phyloP scores from a whole-genome alignment of 306 rosid species.

The Macrotyloma uniflorum region DNA sequence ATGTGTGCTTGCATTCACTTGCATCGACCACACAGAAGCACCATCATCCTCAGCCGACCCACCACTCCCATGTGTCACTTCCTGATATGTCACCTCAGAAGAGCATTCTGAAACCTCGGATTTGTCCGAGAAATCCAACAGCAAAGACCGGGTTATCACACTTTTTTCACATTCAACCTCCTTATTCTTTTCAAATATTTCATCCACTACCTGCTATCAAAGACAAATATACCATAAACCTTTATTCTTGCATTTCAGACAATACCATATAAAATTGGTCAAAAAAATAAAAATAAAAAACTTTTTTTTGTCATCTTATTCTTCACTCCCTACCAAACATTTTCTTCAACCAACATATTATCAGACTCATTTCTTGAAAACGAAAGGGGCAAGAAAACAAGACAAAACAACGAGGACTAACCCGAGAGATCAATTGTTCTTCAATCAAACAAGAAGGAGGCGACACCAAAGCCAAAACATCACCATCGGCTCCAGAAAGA shows the following conservation, averaged over 20 bases:
- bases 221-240: not conserved
- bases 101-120: slow-evolving; percentile 60
- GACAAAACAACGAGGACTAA: slow-evolving; percentile 47
- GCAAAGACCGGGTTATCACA: slow-evolving; percentile 63
- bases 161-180: slow-evolving; percentile 61
- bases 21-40: slow-evolving; percentile 87
- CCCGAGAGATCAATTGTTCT: slow-evolving; percentile 70
- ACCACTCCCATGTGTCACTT: slow-evolving; percentile 6
- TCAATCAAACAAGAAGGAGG: slow-evolving; percentile 52
- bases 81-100: slow-evolving; percentile 56
- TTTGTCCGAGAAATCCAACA: slow-evolving; percentile 85
- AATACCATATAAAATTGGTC: not conserved
- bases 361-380: not conserved
- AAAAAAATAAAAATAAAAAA: too few relatives aligned
- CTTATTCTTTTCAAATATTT: slow-evolving; percentile 46
- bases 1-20: slow-evolving; percentile 72
- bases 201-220: slow-evolving; percentile 45
- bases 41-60: slow-evolving; percentile 63
- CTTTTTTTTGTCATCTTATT: too few relatives aligned
- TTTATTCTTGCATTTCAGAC: not conserved
- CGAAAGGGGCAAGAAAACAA: not conserved
- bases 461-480: slow-evolving; percentile 23
- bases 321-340: too few relatives aligned
- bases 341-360: not conserved
- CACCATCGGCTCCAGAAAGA: slow-evolving; percentile 43